Conservation (phyloP, 352 stramenopile genomes). For the Globisporangium orthogonon region DNA sequence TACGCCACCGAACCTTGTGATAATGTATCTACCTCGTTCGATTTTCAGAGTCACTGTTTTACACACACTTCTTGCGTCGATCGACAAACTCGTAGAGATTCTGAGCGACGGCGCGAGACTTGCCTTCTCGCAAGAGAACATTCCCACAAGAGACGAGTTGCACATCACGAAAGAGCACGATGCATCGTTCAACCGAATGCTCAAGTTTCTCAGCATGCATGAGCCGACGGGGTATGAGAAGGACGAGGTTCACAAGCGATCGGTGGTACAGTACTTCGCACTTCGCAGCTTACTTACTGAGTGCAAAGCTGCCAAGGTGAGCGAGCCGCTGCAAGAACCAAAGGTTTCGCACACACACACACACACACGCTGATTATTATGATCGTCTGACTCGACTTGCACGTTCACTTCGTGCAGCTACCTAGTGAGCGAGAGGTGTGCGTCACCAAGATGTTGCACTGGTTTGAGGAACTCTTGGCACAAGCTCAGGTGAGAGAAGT, state of each 20-base stretch:
- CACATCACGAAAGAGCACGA: constrained; percentile 31
- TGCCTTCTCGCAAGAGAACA: constrained; percentile 16
- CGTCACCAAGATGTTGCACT: constrained; percentile 39
- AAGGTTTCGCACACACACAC: neutral
- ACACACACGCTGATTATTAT: too few relatives aligned
- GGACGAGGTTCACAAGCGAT: constrained; percentile 45
- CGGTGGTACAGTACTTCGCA: constrained; percentile 41
- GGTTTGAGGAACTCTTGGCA: constrained; percentile 43
- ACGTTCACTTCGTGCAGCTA: constrained; percentile 29
- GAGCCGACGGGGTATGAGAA: constrained; percentile 53
- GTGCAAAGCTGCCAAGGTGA: constrained; percentile 49
- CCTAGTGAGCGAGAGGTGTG: constrained; percentile 36
- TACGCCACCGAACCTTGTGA: constrained; percentile 2
- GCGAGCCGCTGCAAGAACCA: neutral
- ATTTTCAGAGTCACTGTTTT: too few relatives aligned
- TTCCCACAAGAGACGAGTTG: constrained; percentile 30
- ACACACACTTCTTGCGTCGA: neutral
- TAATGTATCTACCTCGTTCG: neutral
- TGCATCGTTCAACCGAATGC: constrained; percentile 27
- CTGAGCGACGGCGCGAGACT: constrained; percentile 31
- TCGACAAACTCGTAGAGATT: constrained; percentile 40
- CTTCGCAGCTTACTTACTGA: constrained; percentile 47
- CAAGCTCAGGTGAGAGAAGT: constrained; percentile 15
- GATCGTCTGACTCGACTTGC: neutral
- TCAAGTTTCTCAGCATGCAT: constrained; percentile 51